Base-by-base conservation (phyloP, 2,329 filamentous ascomycete genomes). In the Phyllosticta citribraziliensis region DNA sequence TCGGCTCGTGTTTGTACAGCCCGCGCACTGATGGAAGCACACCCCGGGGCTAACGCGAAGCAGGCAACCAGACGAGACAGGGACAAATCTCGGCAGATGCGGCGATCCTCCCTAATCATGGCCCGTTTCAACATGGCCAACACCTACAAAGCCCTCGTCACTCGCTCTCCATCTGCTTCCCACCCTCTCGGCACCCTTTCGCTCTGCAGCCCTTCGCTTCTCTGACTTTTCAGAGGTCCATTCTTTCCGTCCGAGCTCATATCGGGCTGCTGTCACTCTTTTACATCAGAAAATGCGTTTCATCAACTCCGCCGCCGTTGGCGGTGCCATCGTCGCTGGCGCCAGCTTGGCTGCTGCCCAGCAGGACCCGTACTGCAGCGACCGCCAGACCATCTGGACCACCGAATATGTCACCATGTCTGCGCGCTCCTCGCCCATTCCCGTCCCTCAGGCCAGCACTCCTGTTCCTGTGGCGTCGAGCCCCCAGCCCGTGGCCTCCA, bases 161-260 rank as follows among this genome's bases (percentile, higher is more conserved):
- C 40, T 47, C 40, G 12, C 40, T 47, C 40, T 47, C 40, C 17
- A 47, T n/a, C 17, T 47, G 40, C 40, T n/a, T 47, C 40, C 40
- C 40, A 47, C 40, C 40, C 40, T 47, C 40, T 52, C 40, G 47
- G 40, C 40, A 52, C 19, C 40, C 56, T 20, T 57, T 50, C 50
- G 14, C 20, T 52, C 30, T 17, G 40, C 40, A 52, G 56, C 40
- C 14, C 33, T 57, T 61, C 19, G n/a, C 47, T 56, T 60, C 59
- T 61, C 59, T 61, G 59, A 57, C 19, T 61, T 61, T 53, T 56
- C 59, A 61, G 59, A 61, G 59, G 59, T 61, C 59, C 59, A 54
- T 61, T 61, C 59, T 57, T 61, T 61, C 52, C 22, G 12, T 8
- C 25, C 25, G 22, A 51, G 10, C 57, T 9, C 8, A 40, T 33